phyloP scores from a whole-genome alignment of 2,329 filamentous ascomycete species.

The Zarea fungicola region DNA sequence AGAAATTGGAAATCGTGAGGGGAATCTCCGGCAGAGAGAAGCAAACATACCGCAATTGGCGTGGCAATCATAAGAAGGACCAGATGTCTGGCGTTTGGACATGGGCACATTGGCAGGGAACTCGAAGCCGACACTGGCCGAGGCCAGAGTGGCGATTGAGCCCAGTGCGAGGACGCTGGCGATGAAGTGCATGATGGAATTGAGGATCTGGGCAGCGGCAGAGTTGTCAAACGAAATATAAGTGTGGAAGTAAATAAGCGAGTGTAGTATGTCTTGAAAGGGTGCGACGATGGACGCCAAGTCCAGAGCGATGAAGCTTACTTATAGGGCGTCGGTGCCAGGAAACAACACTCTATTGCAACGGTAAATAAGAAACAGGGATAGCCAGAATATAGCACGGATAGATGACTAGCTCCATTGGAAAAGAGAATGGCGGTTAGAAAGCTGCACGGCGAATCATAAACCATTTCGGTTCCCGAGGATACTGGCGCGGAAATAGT shows the following conservation, averaged over 20 bases:
- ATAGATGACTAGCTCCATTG: no score
- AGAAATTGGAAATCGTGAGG: not conserved
- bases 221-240: not conserved
- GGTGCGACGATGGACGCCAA: no score
- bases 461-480: no score
- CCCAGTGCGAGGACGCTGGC: constrained; percentile 23
- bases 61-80: constrained; percentile 42
- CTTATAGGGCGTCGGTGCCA: constrained; percentile 6
- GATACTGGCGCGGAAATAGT: no score
- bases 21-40: not conserved
- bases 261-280: no score
- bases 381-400: no score
- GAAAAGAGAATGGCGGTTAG: no score
- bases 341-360: no score
- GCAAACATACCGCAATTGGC: constrained; percentile 42
- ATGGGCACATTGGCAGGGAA: constrained; percentile 29
- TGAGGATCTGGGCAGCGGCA: not conserved
- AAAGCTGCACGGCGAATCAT: no score
- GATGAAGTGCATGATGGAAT: constrained; percentile 25
- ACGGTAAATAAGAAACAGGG: no score
- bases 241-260: no score
- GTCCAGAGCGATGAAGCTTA: constrained; percentile 3
- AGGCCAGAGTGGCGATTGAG: constrained; percentile 23
- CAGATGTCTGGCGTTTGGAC: constrained; percentile 36
- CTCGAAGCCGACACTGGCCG: constrained; percentile 20